Conservation (phyloP, 768 basidiomycete genomes). For the Macrolepiota albuminosa region DNA sequence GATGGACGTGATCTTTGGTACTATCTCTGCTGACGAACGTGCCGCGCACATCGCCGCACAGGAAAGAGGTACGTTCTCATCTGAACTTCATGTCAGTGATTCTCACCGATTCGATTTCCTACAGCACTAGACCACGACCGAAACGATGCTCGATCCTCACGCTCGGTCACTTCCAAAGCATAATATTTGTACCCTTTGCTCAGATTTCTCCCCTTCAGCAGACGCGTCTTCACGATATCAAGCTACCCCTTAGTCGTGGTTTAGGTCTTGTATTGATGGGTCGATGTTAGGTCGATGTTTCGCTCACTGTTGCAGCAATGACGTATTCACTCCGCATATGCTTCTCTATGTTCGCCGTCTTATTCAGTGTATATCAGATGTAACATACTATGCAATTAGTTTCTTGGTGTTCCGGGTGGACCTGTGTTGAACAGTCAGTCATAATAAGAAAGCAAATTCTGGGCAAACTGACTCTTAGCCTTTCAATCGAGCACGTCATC, state of each 20-base stretch:
- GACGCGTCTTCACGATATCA: neutral
- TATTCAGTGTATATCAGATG: no score
- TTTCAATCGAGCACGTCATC: no score
- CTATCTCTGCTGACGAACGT: slow-evolving; percentile 51
- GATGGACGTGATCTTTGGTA: slow-evolving; percentile 51
- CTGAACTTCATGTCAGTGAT: neutral
- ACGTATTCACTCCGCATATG: no score
- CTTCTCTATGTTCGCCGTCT: no score
- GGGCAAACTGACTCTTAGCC: no score
- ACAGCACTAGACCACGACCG: slow-evolving; percentile 2
- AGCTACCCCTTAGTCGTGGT: neutral
- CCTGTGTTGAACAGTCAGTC: no score
- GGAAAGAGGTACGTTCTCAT: slow-evolving; percentile 28
- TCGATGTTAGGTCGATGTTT: neutral
- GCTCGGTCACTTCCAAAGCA: neutral
- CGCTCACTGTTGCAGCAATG: neutral
- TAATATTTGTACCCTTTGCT: neutral
- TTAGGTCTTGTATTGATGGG: neutral
- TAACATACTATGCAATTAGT: no score
- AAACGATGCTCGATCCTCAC: neutral
- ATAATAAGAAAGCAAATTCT: no score
- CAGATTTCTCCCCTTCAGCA: neutral
- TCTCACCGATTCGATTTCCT: neutral
- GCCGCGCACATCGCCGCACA: slow-evolving; percentile 45
- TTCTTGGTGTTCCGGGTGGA: no score